Base-by-base conservation (phyloP, 352 stramenopile genomes). In the Saprolegnia diclina region DNA sequence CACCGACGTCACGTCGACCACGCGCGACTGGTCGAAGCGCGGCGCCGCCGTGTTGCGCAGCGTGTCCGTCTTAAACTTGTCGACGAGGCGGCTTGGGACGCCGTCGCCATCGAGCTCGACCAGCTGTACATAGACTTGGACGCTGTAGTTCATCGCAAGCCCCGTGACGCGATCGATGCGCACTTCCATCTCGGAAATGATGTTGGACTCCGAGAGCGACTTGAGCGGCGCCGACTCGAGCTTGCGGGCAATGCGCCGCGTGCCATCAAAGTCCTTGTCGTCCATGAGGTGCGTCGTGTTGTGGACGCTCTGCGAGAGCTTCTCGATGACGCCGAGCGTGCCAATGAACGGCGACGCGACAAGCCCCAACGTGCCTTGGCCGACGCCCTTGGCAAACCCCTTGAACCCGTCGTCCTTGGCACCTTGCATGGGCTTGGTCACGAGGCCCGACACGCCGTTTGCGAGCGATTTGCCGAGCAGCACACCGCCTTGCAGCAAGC, bases 201-300 rank as follows among this genome's bases (percentile, higher is more conserved):
- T 79, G 54, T 92, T 92, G 53, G 85, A 92, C 38, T 95, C 87
- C 4, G 78, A 75, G 26, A 95, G 76, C 37, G 83, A 65, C 72
- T 95, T 95, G 35, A 95, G 65, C 1, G 81, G 76, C 26, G 73
- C 79, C 29, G 64, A 68, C 19, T 75, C 68, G 10, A 94, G 75
- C 44, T 93, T 85, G 18, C 87, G 84, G 4, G 87, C 79, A 37
- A 86, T 87, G 7, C 87, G 85, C 9, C 87, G 84, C 4, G 85
- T 88, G 10, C 85, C 87, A 45, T 92, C 81, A 59, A 80, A 94
- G 38, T 75, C 62, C 53, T 91, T 94, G 26, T 89, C 85, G 63
- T 95, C 87, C 65, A 94, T 73, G 64, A 95, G 64, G 48, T 95
- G 87, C 0, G 87, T 95, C 29, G 87, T 95, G 74, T 94, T 95